These are phyloP conservation scores for Calamus simplicifolius DNA, from an alignment of 176 grass and related monocot genomes.

Conservation along the genomic window DNA sequence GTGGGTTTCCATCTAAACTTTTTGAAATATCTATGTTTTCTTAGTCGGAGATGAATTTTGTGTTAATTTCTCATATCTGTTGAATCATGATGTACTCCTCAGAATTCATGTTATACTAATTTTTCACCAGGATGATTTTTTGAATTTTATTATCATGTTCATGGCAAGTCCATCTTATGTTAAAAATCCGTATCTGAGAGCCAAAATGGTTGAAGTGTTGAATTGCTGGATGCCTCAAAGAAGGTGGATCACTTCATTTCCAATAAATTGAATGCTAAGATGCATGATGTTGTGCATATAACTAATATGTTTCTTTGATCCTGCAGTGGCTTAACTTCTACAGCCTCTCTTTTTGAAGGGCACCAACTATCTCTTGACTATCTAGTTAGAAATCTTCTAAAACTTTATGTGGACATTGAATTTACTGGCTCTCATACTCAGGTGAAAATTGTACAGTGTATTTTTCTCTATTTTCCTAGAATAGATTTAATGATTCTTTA, in stretches of 20 bases:
- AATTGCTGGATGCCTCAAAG: slow-evolving; percentile 84
- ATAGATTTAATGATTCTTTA: too few relatives aligned
- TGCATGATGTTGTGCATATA: neutral
- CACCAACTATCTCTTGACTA: slow-evolving; percentile 79
- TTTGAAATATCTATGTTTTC: slow-evolving; percentile 1
- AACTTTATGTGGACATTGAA: slow-evolving; percentile 99
- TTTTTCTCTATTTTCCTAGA: too few relatives aligned
- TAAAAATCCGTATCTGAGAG: slow-evolving; percentile 94
- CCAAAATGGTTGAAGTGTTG: slow-evolving; percentile 99
- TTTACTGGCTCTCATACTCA: slow-evolving; percentile 97
- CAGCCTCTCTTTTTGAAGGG: slow-evolving; percentile 84
- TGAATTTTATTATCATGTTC: slow-evolving; percentile 99
- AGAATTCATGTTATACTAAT: neutral
- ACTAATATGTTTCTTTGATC: slow-evolving; percentile 14
- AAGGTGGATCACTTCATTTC: slow-evolving; percentile 40
- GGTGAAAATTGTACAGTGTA: slow-evolving; percentile 23
- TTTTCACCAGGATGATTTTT: slow-evolving; percentile 66
- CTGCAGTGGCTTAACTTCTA: slow-evolving; percentile 55
- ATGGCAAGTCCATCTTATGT: slow-evolving; percentile 87
- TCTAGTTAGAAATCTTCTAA: slow-evolving; percentile 92
- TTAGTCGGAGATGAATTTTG: too few relatives aligned
- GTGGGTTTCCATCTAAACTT: slow-evolving; percentile 31
- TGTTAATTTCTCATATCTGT: too few relatives aligned
- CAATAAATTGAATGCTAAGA: neutral
- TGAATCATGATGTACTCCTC: too few relatives aligned